Conservation (phyloP, 495 filamentous ascomycete genomes). For the Aspergillus sparsus region DNA sequence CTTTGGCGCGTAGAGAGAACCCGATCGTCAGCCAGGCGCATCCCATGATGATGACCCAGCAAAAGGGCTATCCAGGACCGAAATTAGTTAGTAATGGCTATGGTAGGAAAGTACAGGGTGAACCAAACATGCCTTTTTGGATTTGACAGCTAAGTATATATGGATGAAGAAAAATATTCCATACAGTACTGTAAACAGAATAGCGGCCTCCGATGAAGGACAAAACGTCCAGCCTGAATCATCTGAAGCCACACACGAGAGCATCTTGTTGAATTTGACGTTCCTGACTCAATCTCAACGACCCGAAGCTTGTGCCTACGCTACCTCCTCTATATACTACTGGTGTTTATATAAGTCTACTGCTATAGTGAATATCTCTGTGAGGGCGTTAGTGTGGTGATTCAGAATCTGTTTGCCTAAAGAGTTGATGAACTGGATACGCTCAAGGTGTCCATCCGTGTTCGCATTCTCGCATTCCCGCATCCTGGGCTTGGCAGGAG, state of each 20-base stretch:
- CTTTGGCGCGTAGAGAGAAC: neutral
- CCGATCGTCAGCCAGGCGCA: slow-evolving; percentile 37
- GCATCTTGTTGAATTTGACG: neutral
- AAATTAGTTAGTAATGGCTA: too few species aligned
- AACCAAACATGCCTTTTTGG: neutral
- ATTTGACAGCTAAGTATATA: slow-evolving; percentile 37
- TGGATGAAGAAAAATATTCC: slow-evolving; percentile 39
- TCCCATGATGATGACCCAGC: slow-evolving; percentile 55
- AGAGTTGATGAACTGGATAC: neutral
- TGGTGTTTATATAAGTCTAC: neutral
- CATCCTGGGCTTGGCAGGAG: neutral
- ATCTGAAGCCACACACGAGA: neutral
- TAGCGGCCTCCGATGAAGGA: slow-evolving; percentile 21
- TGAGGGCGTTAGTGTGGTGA: neutral
- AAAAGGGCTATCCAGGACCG: slow-evolving; percentile 30
- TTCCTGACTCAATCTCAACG: too few species aligned
- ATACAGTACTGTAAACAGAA: slow-evolving; percentile 43
- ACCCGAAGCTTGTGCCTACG: too few species aligned
- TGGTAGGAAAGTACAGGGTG: too few species aligned
- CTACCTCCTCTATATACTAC: neutral
- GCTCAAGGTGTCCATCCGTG: neutral
- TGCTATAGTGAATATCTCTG: neutral
- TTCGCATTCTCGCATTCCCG: neutral
- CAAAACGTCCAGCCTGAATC: slow-evolving; percentile 14
- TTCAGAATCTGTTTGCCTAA: neutral